Base-by-base conservation (phyloP, 495 filamentous ascomycete species). In the Xylaria grammica region DNA sequence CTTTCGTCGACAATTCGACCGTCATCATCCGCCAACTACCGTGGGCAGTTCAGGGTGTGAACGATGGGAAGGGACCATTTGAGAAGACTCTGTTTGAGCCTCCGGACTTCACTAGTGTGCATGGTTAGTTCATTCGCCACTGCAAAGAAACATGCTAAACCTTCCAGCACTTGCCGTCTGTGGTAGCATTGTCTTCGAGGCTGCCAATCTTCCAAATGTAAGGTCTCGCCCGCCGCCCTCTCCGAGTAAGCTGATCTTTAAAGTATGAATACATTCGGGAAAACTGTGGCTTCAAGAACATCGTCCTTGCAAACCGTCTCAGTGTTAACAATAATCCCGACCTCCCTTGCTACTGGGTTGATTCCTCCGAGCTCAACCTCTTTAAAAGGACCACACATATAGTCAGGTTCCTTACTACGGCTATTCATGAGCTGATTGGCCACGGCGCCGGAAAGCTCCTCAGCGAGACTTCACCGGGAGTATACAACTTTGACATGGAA, bases 371-470 rank as follows among this genome's bases (percentile, higher is more conserved):
- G 22, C 20, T 34, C 8, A 19, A 52, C 3, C 13, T 17, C 20
- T 62, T 53, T 26, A 51, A 38, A 9, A 38, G 24, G 9, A 17
- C 8, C 26, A 38, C 11, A 4, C 26, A 52, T 24, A 54, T 42
- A 4, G 29, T 53, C 22, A 24, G 48, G 8, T 62, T 53, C 24
- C 6, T 53, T 22, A 62, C 24, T 11, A 62, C 44, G 1, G 42
- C 58, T 6, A 84, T 93, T 36, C 91, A 94, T 75, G 91, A 94
- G 69, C 86, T 94, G 26, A 84, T 94, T 17, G 91, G 91, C 9
- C 91, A 94, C 63, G 91, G 91, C 20, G 93, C 91, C 11, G 91
- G 91, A 10, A 94, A 94, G 75, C 81, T 93, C 0, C 81, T 94
- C 8, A 88, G 91, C 70, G 91, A 93, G 67, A 91, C 87, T 4